Evolutionary conservation across 164 flowering plant species (phyloP), one percentile per base, ranked within the genome.

Genomic region (Vitis rotundifolia): DNA sequence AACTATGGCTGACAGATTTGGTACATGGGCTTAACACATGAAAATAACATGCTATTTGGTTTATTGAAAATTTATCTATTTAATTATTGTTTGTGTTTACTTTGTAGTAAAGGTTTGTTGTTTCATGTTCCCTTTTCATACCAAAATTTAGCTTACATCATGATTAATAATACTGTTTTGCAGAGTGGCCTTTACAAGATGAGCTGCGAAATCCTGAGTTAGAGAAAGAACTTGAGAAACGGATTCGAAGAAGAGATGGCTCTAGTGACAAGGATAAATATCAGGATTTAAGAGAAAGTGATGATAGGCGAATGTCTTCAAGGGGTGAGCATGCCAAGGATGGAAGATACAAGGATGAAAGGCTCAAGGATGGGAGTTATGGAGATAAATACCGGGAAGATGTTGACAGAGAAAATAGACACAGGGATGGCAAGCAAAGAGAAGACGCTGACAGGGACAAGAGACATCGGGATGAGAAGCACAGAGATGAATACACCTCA

Each of bases 221-320:
- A n/a, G 94, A 88, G 76, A 85, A 80, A 69, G 94, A 89, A 31
- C 74, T 77, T 63, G 91, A 90, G 64, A 87, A 83, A 69, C 79
- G 83, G 49, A 77, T 60, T 29, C 79, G 81, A 70, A 85, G 72
- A 76, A 81, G 74, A 68, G 88, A 82, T 71, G 79, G 71, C 56
- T 75, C 81, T 62, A 66, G 67, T 66, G 86, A 85, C n/a, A 79
- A 68, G 68, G 88, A 87, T 58, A 84, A 78, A 75, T 57, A 79
- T 71, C 80, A 70, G 51, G 89, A 75, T 68, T 56, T 31, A 59
- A 84, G 75, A 73, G 87, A 81, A 51, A 37, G 67, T 69, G 82
- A 79, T 68, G 88, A 75, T 31, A 84, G 75, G 51, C 77, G 76
- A 13, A 48, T 80, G 53, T 82, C 86, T 47, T 76, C 79, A 52